Evolutionary conservation across 768 basidiomycete species (phyloP), one percentile per base, ranked within the genome.

Genomic region (Lactarius sp.): DNA sequence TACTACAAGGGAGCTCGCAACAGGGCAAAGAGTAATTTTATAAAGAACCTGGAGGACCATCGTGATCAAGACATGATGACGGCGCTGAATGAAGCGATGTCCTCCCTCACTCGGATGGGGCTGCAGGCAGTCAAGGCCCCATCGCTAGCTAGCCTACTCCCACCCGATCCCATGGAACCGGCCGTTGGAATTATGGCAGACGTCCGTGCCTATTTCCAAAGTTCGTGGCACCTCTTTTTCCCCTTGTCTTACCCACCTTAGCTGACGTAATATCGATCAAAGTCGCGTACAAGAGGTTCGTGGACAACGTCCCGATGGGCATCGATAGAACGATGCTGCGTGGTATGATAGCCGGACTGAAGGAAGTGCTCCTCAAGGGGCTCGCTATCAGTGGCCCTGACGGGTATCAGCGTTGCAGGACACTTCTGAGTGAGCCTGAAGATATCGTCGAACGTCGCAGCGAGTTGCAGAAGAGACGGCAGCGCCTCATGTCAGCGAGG

Each of bases 201-300:
- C 52, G 85, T 88, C 4, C 76, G 85, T 6, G 87, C 85, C 0
- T 89, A 89, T 63, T 89, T 89, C 70, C 84, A 88, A 81, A 87
- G 88, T 88, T 67, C 10, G 64, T 63, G 16, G 36, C 52, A 46
- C 34, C 47, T 50, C 52, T 13, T 44, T 33, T 22, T 56, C 27
- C 36, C 14, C 18, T 39, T 41, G 37, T 36, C 9, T 42, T 10
- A 20, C n/a, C 1, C 18, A 51, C 6, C 4, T 6, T 66, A 12
- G 16, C 52, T 65, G 53, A 56, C 33, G 5, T 3, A 1, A 49
- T 13, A 39, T 20, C 34, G 36, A 53, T 42, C 52, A 27, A 10
- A 75, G 85, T 86, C 1, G 80, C 83, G 0, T 85, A 81, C 70
- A 85, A 85, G 71, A 78, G 85, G 2, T 80, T 85, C 64, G 76